Base-by-base conservation (phyloP, 768 basidiomycete genomes). In the Amanita pseudoporphyria region DNA sequence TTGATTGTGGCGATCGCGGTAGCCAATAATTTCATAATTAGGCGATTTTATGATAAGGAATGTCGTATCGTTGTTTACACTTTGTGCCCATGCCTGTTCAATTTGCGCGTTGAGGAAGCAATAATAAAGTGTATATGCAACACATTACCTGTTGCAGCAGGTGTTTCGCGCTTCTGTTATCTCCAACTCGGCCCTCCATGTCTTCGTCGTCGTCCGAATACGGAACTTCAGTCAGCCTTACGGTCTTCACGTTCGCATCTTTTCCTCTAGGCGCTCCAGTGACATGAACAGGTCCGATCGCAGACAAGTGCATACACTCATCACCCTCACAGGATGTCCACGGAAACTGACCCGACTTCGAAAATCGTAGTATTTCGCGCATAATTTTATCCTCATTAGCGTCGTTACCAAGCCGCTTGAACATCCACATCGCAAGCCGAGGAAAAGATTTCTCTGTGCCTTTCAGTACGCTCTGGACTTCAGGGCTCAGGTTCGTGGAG, bases 31-130 rank as follows among this genome's bases (percentile, higher is more conserved):
- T 40, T 54, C 53, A 19, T 30, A 18, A 16, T 51, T 52, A 12
- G 51, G 51, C 4, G 44, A 16, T 31, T 45, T 33, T 16, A 54
- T 32, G 22, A 47, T 32, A 2, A 45, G 18, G 28, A 53, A 54
- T 10, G 53, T 52, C 6, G 51, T 41, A 32, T 54, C 51, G 16
- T 45, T 35, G 12, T 45, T 10, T 18, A 53, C 52, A 14, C 37
- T 30, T 36, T 52, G 22, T n/a, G 51, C 35, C 53, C 53, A 54
- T 19, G 30, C 42, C 53, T 54, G 42, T 37, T 16, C 19, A 6
- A 51, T n/a, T 28, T 28, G 26, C 7, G n/a, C 13, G 9, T 18
- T 21, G 7, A 26, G 16, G 36, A 21, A 14, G 16, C 10, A 38
- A 21, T 43, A 9, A 28, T 6, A 3, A 16, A 19, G 5, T 46